Evolutionary conservation across 345 rosid species (phyloP), one percentile per base, ranked within the genome.

Genomic region (Salix exigua): DNA sequence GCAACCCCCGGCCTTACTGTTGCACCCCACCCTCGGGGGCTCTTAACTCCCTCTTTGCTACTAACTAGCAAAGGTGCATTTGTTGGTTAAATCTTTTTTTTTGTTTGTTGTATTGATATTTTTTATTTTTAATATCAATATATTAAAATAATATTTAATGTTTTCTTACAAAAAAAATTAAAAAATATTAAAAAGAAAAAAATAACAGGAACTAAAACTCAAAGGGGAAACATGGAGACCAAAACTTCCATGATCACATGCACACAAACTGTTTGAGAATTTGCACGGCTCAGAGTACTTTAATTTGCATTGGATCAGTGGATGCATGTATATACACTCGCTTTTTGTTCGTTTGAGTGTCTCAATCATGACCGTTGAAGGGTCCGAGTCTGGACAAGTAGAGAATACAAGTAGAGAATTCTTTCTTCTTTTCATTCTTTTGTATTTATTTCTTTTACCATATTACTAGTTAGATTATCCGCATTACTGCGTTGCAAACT

Each of bases 361-460:
- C 83, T 84, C 79, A 51, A 68, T 84, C 85, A 68, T 44, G 83
- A 77, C 70, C 85, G 83, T 81, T 79, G 85, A 74, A 76, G 75
- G 55, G 81, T 82, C 81, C 16, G 42, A 38, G 61, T 31, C 2
- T 37, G 31, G 21, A 31, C 65, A 26, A n/a, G 6, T 55, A 33
- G 66, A 71, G 25, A n/a, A 53, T 30, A 12, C n/a, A 16, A n/a
- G n/a, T n/a, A n/a, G n/a, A n/a, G 9, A 71, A 25, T 66, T 55
- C 13, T 65, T 65, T 40, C 7, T n/a, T 40, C 21, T 48, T 35
- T 25, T 17, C 10, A 38, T 0, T 2, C 11, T 70, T 26, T 73
- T 48, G 23, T 68, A 31, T 70, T 28, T 33, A 51, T 7, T 73
- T 1, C 25, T 70, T 23, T 46, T 46, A 13, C 6, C 16, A 5